Evolutionary conservation across 2,329 filamentous ascomycete genomes (phyloP), one percentile per base, ranked within the genome.

Genomic region (Fragosphaeria purpurea): DNA sequence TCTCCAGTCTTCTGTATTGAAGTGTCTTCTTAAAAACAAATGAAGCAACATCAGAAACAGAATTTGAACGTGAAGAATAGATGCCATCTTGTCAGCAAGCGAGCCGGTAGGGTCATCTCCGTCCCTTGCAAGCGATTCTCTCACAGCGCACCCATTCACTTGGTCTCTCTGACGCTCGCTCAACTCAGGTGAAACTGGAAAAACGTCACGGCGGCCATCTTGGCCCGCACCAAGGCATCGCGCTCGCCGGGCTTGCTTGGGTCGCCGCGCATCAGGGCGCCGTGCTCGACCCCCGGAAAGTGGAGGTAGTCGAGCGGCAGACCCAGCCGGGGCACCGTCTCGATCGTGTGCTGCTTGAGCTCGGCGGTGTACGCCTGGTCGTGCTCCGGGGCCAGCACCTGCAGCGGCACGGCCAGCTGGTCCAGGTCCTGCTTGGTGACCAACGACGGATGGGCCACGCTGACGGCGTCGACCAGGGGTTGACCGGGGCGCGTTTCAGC

Each of bases 241-340:
- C 65, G 62, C 65, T 77, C 70, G 0, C 62, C 65, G 1, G 59
- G 50, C 12, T 65, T 60, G 3, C 57, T 60, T 50, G 58, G 57
- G 59, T 75, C 63, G 0, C 73, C 73, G 41, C 74, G 64, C 1
- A 65, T 57, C 4, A 72, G 59, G 46, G 63, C 75, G 3, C 62
- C 69, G 63, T 81, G 76, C 51, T 59, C 62, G 12, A 76, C 60
- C 0, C 70, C 71, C 0, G 75, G 70, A 54, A 76, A 78, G 57
- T 76, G 66, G 55, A 70, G 67, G 60, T 76, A 79, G 46, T 75
- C 71, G 54, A 70, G 76, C 10, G 65, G 58, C 6, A 76, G 50
- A 1, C 63, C 65, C 11, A 65, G 44, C 45, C 57, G 63, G 31
- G 60, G 64, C 40, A 78, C 52, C 7, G 62, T 65, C 47, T 63